A percentile compares a stretch with the other conserved stretches of the same genome.
Conservation (phyloP, 2,329 filamentous ascomycete species). For the Neopestalotiopsis sp. region DNA sequence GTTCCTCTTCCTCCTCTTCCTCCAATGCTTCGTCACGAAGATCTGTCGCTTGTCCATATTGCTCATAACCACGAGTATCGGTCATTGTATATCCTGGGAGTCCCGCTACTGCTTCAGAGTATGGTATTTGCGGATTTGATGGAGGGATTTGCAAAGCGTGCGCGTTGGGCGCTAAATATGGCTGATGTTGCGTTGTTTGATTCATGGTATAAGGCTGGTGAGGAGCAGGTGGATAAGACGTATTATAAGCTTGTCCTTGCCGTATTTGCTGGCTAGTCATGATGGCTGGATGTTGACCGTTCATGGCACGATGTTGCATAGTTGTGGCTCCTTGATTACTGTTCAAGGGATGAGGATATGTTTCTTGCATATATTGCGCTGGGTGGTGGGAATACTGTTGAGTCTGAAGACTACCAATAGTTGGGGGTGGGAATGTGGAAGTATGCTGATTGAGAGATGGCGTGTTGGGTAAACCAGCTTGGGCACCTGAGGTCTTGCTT, state of each 20-base stretch:
- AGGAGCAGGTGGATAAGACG: neutral
- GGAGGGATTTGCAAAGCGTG: neutral
- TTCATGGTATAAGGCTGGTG: neutral
- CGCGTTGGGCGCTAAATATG: neutral
- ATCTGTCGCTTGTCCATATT: neutral
- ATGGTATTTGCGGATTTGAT: neutral
- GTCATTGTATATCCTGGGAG: neutral
- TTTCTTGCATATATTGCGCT: neutral
- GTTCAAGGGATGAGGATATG: neutral
- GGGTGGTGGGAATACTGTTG: neutral
- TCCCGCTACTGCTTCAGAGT: neutral
- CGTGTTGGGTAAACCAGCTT: neutral
- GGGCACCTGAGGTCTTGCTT: neutral
- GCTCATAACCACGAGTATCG: neutral
- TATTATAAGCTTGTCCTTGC: neutral
- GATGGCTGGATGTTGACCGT: neutral
- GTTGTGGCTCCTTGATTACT: neutral
- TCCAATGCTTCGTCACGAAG: neutral
- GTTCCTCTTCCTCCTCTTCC: slow-evolving; percentile 6
- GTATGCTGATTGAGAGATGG: neutral
- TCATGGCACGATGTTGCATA: no score
- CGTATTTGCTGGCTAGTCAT: neutral
- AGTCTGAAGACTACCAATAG: neutral
- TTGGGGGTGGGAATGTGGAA: neutral
- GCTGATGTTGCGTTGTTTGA: neutral